These are phyloP conservation scores for Tricholoma hemisulphureum DNA, from an alignment of 768 basidiomycete species.

Conservation along the genomic window DNA sequence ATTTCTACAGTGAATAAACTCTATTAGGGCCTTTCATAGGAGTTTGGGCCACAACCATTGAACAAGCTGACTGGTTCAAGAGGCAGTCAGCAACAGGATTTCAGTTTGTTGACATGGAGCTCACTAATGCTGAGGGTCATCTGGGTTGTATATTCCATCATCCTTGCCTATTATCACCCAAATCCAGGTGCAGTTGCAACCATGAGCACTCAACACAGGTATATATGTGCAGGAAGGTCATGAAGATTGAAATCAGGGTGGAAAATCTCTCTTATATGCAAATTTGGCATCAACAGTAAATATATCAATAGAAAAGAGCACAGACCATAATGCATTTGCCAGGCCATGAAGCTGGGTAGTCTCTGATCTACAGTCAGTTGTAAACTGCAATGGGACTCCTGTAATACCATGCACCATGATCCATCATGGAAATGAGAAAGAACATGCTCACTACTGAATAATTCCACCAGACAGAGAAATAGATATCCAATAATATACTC, in stretches of 20 bases:
- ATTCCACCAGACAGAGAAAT: constrained; percentile 28
- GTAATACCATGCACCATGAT: not conserved
- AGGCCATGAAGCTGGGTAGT: constrained; percentile 31
- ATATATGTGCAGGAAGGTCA: constrained; percentile 31
- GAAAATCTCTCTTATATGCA: constrained; percentile 22
- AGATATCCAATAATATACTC: constrained; percentile 14
- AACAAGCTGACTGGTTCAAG: constrained; percentile 17
- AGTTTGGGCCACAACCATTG: constrained; percentile 31
- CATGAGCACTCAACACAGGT: constrained; percentile 34
- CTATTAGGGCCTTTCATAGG: constrained; percentile 18
- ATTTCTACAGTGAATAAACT: constrained; percentile 21
- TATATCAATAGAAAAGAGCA: not conserved
- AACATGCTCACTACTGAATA: constrained; percentile 23
- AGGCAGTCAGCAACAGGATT: not conserved
- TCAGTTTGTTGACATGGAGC: constrained; percentile 5
- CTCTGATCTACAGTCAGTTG: constrained; percentile 37
- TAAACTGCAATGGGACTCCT: constrained; percentile 35
- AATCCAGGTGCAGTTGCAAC: constrained; percentile 30
- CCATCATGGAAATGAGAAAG: not conserved
- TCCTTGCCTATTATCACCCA: constrained; percentile 28
- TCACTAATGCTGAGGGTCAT: constrained; percentile 26
- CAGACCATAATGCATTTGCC: constrained; percentile 29
- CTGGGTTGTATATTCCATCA: constrained; percentile 21
- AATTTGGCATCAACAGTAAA: not conserved
- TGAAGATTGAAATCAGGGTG: constrained; percentile 19